Evolutionary conservation across 31 red algal genomes (phyloP), one percentile per base, ranked within the genome.

Genomic region (Asparagopsis taxiformis): DNA sequence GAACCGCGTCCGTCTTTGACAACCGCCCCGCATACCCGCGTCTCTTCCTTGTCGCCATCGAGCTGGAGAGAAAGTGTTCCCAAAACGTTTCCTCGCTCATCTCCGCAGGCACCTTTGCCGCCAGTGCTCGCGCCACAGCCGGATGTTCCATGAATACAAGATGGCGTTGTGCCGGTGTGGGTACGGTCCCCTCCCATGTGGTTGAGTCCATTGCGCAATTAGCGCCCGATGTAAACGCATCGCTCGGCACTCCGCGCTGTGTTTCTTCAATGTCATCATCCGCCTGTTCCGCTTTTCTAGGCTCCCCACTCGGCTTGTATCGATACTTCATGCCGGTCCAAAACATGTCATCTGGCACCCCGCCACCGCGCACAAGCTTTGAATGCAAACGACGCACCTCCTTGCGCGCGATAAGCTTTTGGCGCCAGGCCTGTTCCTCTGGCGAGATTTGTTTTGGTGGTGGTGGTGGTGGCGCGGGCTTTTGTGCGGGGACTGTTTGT

Each of bases 281-380:
- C 52, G 53, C 55, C 30, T 59, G 17, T 8, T 54, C 55, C 7
- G 55, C 38, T 24, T 25, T 62, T 20, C 54, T 59, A 0, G 34
- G 44, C 49, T 85, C 69, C 30, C 69, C 80, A 20, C 66, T 85
- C 36, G 67, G 55, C 29, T 62, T 85, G 50, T 85, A 85, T 11
- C 70, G 68, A 46, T 55, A 75, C 49, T 72, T 73, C 60, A 75
- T 85, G 29, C 52, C 80, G 8, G 49, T 68, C 80, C 80, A 85
- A 59, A 85, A 85, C 1, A 22, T 43, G 24, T 73, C 80, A 34
- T 85, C 80, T 17, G 68, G 16, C 0, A 85, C 80, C n/a, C 49
- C 69, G 21, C 68, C 37, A 5, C 33, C 26, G 1, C 58, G 7
- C 0, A 85, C 80, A 17, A 85, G 70, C 25, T 52, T 53, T 31